Percentiles rank a stretch among this genome's conserved stretches.
These are phyloP conservation scores for Candida sp. DNA, from an alignment of 1,139 yeast genomes.

Conservation along the genomic window DNA sequence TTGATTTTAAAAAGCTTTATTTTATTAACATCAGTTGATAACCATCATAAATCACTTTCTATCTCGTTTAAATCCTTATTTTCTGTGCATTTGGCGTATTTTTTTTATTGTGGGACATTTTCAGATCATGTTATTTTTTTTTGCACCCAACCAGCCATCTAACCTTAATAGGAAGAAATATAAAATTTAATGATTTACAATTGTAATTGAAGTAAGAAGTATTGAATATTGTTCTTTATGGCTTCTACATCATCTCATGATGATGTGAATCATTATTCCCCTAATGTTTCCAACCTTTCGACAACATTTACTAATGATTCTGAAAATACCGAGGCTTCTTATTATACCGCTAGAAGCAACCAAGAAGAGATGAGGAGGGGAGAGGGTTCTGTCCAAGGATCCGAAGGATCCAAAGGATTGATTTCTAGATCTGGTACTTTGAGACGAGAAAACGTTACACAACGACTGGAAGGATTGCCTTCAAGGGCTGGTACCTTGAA, in stretches of 20 bases:
- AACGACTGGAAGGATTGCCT: background rate
- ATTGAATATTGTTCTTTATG: background rate
- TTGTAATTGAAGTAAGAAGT: background rate
- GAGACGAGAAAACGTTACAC: background rate
- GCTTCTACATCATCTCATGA: background rate
- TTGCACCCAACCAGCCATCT: background rate
- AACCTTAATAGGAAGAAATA: too few species aligned
- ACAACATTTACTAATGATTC: background rate
- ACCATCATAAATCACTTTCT: too few species aligned
- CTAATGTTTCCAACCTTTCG: background rate
- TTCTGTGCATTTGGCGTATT: too few species aligned
- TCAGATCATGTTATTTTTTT: too few species aligned
- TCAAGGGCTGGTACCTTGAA: background rate
- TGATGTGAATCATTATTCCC: background rate
- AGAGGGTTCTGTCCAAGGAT: background rate
- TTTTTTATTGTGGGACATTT: too few species aligned
- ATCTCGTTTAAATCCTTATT: too few species aligned
- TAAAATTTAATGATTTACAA: too few species aligned
- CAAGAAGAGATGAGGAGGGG: background rate
- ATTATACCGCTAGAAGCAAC: background rate
- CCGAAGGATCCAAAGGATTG: background rate
- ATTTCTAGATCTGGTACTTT: background rate
- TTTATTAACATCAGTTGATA: too few species aligned
- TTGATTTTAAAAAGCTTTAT: too few species aligned
- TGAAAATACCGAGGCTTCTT: background rate